Evolutionary conservation across 768 basidiomycete species (phyloP).

Genomic region (Pleurotus eryngii): DNA sequence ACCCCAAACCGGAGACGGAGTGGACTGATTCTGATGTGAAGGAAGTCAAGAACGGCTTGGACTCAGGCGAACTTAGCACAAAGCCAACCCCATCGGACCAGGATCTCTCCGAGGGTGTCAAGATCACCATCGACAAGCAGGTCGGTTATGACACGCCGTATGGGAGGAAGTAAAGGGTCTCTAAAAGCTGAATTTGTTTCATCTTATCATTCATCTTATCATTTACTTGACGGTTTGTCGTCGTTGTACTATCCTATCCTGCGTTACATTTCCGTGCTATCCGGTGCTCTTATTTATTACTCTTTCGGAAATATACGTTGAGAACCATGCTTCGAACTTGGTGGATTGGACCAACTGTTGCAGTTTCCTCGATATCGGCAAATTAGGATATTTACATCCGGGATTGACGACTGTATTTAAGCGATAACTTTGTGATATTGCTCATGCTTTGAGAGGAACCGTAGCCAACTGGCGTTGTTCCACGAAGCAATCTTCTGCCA

Average conservation of each 20-base stretch:
- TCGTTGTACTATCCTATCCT: too few relatives aligned
- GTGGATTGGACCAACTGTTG: too few relatives aligned
- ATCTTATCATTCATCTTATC: background rate
- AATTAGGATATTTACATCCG: too few relatives aligned
- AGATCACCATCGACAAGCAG: conserved; percentile 42
- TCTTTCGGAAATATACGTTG: too few relatives aligned
- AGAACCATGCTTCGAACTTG: too few relatives aligned
- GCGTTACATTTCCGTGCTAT: too few relatives aligned
- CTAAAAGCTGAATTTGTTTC: background rate
- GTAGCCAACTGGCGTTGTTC: background rate
- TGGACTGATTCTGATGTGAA: conserved; percentile 42
- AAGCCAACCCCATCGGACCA: background rate
- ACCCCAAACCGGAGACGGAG: conserved; percentile 40
- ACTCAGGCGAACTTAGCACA: conserved; percentile 20
- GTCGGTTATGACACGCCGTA: conserved; percentile 30
- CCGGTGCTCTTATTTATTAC: too few relatives aligned
- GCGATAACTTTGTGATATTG: background rate
- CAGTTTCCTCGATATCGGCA: too few relatives aligned
- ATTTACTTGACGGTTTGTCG: too few relatives aligned
- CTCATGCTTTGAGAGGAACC: background rate
- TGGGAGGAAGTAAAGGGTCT: conserved; percentile 2
- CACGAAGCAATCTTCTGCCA: background rate
- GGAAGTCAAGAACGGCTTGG: conserved; percentile 31
- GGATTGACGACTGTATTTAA: too few relatives aligned
- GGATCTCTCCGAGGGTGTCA: conserved; percentile 25